Evolutionary conservation across 495 filamentous ascomycete species (phyloP), one percentile per base, ranked within the genome.

Genomic region (Aspergillus homomorphus): DNA sequence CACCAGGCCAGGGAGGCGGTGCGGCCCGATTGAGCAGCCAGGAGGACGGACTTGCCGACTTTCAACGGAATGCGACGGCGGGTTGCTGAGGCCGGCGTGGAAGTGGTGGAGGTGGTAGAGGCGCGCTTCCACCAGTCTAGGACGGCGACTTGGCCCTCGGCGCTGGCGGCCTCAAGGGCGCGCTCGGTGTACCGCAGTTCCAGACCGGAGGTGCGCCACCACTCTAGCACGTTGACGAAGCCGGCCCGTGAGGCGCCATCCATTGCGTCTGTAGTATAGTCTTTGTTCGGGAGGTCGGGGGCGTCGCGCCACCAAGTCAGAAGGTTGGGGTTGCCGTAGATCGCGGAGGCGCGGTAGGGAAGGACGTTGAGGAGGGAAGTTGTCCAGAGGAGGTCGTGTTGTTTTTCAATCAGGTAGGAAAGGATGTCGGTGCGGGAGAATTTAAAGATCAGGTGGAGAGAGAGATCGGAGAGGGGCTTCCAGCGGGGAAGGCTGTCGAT

Each of bases 111-210:
- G 14, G 67, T 68, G 16, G 62, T 55, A 20, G 73, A 82, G 0
- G 87, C 82, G 49, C 83, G 72, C 59, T 88, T 89, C 92, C 92
- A 97, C 92, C 92, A 97, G 60, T 94, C 86, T 0, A 97, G 80
- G 7, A 96, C 90, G 0, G 80, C 73, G n/a, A 96, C 76, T 55
- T 91, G 89, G 23, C 92, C 91, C 67, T 91, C 87, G 2, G 84
- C 84, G 57, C 85, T 90, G 21, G 92, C 92, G 46, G 90, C 84
- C 69, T 97, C 92, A 43, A 97, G 84, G 0, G 92, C 90, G 2
- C 84, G 77, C 61, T 96, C 92, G 21, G 86, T 91, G 69, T 95
- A 96, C 60, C 88, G 88, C 4, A 96, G 80, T 14, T 87, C 81
- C 0, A 97, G 82, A 0, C 88, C 89, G 0, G 89, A 92, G 21